phyloP scores from a whole-genome alignment of 352 stramenopile genomes.

The Phytopythium vexans region DNA sequence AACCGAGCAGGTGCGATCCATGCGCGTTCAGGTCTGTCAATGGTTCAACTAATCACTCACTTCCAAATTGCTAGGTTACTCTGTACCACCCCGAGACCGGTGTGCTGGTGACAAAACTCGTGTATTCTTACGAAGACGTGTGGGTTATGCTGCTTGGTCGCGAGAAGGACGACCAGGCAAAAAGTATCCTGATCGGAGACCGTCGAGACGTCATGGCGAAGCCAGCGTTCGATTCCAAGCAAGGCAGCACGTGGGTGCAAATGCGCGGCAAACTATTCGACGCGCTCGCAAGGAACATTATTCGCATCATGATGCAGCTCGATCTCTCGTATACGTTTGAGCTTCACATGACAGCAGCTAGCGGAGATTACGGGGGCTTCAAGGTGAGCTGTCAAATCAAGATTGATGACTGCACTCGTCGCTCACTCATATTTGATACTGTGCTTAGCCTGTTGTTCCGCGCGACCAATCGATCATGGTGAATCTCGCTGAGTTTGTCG shows the following conservation, averaged over 20 bases:
- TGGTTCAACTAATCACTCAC: neutral
- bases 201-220: constrained; percentile 2
- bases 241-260: neutral
- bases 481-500: constrained; percentile 75
- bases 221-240: too few species aligned
- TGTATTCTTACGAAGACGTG: constrained; percentile 77
- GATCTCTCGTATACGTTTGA: constrained; percentile 74
- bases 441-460: constrained; percentile 46
- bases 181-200: constrained; percentile 1
- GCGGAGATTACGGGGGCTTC: constrained; percentile 42
- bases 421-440: constrained; percentile 2
- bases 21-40: neutral
- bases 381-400: constrained; percentile 30
- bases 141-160: constrained; percentile 49
- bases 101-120: constrained; percentile 57
- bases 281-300: constrained; percentile 40
- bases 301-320: constrained; percentile 46
- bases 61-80: constrained; percentile 21
- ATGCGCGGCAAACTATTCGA: constrained; percentile 45
- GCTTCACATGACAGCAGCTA: constrained; percentile 31
- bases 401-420: neutral
- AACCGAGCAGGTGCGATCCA: constrained; percentile 31
- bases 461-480: constrained; percentile 81
- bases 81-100: constrained; percentile 81
- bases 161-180: constrained; percentile 4